Base-by-base conservation (phyloP, 345 rosid genomes). In the Eutrema yunnanense region DNA sequence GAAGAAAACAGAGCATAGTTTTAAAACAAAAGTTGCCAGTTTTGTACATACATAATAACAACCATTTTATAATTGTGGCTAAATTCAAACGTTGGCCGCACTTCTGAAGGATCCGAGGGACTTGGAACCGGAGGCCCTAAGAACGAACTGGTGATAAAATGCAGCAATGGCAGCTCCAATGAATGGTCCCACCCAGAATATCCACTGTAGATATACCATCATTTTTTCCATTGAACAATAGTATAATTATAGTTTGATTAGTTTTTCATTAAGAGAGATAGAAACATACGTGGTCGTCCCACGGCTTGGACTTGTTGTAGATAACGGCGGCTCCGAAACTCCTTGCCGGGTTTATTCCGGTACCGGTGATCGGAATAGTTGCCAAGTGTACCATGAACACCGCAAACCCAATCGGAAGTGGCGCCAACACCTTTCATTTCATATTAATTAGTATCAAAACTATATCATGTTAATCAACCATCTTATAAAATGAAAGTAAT, bases 251-350 rank as follows among this genome's bases (percentile, higher is more conserved):
- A 43, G 1, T 66, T 6, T 48, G 22, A 30, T 65, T 37, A 46
- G 1, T 48, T 74, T 67, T 1, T n/a, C n/a, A n/a, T n/a, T n/a
- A n/a, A n/a, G n/a, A n/a, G n/a, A n/a, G n/a, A n/a, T n/a, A n/a
- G n/a, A n/a, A n/a, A n/a, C n/a, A n/a, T n/a, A 92, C 97, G 73
- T 92, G 98, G 77, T 90, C 96, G 80, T 92, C 91, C 98, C 98
- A 92, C 22, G 95, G 88, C 74, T 92, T 90, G 6, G 82, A 82
- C 32, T 81, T 5, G 84, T 87, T 86, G 75, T 58, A 87, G 67
- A 92, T 88, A 33, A 92, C 96, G 7, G 98, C 98, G 7, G 98
- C 96, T 55, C 98, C 98, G 4, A 92, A 87, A 67, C 98, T 92
- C 78, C 98, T 90, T 1, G 98, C 98, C 9, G 98, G 98, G 86